These are phyloP conservation scores for Stephania japonica DNA, from an alignment of 164 flowering plant species.

Conservation along the genomic window DNA sequence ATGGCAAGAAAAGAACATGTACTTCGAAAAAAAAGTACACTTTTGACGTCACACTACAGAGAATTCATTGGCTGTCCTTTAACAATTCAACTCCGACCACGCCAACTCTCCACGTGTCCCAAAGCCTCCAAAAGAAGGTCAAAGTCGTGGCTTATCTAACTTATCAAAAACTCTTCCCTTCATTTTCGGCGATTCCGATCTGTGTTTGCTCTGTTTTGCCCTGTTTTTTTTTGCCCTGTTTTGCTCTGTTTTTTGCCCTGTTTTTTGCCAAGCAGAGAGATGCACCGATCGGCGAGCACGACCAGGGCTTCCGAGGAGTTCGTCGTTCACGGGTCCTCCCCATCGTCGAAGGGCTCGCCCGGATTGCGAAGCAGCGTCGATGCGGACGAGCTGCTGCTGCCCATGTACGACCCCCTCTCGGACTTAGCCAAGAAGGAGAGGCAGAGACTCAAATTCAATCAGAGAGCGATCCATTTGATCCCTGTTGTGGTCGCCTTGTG, in stretches of 20 bases:
- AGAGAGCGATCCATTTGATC: slow-evolving; percentile 57
- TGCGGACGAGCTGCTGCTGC: slow-evolving; percentile 40
- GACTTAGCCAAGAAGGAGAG: slow-evolving; percentile 44
- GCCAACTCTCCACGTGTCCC: neutral
- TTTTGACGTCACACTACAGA: no score
- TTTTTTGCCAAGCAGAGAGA: slow-evolving; percentile 13
- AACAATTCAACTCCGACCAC: neutral
- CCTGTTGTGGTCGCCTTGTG: slow-evolving; percentile 58
- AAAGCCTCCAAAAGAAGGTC: neutral
- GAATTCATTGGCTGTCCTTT: no score
- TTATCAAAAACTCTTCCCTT: neutral
- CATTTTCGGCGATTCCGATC: neutral
- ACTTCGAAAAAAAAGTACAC: no score
- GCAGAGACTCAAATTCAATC: slow-evolving; percentile 43
- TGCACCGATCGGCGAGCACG: slow-evolving; percentile 50
- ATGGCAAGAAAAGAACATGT: no score
- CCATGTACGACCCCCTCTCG: slow-evolving; percentile 44
- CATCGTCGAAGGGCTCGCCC: slow-evolving; percentile 2
- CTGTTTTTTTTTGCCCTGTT: no score
- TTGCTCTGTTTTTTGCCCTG: neutral
- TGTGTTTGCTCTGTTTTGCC: no score
- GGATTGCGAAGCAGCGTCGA: neutral
- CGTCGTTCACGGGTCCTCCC: slow-evolving; percentile 14
- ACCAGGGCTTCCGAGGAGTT: slow-evolving; percentile 36
- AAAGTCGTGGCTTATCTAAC: no score